A percentile compares a stretch with the other conserved stretches of the same genome.
These are phyloP conservation scores for Citrullus amarus DNA, from an alignment of 306 rosid genomes.

Conservation along the genomic window DNA sequence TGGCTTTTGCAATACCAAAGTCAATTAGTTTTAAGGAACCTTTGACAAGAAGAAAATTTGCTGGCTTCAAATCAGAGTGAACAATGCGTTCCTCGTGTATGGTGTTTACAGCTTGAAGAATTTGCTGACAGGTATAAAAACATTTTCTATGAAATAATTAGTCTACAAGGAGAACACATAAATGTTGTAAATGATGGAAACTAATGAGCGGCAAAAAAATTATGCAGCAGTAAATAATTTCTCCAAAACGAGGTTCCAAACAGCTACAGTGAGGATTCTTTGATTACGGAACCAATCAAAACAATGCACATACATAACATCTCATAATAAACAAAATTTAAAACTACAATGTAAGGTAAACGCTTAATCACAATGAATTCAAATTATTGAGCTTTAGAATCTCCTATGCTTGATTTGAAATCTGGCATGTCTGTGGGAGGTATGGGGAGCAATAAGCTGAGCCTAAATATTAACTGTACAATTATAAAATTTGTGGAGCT, in stretches of 20 bases:
- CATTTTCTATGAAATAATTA: neutral
- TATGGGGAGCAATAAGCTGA: neutral
- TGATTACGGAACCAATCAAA: neutral
- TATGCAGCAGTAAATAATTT: neutral
- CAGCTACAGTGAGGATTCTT: neutral
- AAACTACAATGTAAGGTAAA: neutral
- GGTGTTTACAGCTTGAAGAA: slow-evolving; percentile 82
- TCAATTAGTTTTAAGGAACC: slow-evolving; percentile 91
- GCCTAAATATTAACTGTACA: neutral
- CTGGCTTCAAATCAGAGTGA: slow-evolving; percentile 97
- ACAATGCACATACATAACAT: neutral
- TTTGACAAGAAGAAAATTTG: slow-evolving; percentile 86
- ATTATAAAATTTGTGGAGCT: neutral
- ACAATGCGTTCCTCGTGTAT: slow-evolving; percentile 92
- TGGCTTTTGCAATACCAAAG: slow-evolving; percentile 96
- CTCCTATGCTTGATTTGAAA: neutral
- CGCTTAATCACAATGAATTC: neutral
- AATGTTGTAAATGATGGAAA: neutral
- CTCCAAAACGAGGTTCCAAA: neutral
- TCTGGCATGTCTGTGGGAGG: neutral
- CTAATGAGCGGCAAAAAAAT: neutral
- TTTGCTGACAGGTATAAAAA: slow-evolving; percentile 59
- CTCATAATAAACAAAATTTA: neutral
- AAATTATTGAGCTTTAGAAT: neutral
- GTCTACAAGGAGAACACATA: neutral